Conservation (phyloP, 2,329 filamentous ascomycete species). For the Penicillium sp. region DNA sequence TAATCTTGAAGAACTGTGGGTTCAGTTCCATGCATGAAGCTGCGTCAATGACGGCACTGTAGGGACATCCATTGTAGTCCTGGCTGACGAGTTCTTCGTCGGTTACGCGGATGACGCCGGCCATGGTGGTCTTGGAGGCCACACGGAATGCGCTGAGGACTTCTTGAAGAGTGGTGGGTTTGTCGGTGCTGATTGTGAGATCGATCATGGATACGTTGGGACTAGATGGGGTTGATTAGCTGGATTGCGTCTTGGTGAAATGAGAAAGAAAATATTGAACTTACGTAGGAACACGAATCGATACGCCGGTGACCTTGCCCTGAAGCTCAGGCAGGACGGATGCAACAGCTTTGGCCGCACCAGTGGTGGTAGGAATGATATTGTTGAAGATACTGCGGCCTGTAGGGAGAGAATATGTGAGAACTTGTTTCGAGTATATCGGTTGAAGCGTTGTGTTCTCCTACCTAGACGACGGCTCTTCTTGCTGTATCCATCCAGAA, state of each 20-base stretch:
- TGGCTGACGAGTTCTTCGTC: constrained; percentile 89
- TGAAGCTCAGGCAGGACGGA: constrained; percentile 92
- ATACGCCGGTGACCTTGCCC: constrained; percentile 95
- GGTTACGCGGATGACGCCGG: constrained; percentile 81
- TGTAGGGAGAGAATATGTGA: constrained; percentile 2
- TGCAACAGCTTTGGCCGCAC: constrained; percentile 94
- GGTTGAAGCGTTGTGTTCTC: background rate
- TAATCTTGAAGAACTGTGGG: constrained; percentile 83
- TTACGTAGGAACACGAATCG: constrained; percentile 85
- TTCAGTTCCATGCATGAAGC: constrained; percentile 94
- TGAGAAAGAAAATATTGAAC: background rate
- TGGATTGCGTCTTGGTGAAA: background rate
- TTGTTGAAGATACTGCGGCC: constrained; percentile 92
- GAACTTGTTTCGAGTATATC: background rate
- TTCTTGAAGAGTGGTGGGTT: constrained; percentile 57
- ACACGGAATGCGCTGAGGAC: constrained; percentile 30
- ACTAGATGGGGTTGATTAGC: constrained; percentile 10
- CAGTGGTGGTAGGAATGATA: constrained; percentile 93
- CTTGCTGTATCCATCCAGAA: constrained; percentile 40
- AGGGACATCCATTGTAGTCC: constrained; percentile 82
- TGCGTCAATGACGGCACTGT: constrained; percentile 92
- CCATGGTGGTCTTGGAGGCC: constrained; percentile 45
- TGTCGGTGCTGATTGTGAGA: constrained; percentile 84
- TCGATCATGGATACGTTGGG: constrained; percentile 95
- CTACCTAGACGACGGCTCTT: constrained; percentile 37